These are phyloP conservation scores for Silene uniflora DNA, from an alignment of 148 eudicot species.

Conservation along the genomic window DNA sequence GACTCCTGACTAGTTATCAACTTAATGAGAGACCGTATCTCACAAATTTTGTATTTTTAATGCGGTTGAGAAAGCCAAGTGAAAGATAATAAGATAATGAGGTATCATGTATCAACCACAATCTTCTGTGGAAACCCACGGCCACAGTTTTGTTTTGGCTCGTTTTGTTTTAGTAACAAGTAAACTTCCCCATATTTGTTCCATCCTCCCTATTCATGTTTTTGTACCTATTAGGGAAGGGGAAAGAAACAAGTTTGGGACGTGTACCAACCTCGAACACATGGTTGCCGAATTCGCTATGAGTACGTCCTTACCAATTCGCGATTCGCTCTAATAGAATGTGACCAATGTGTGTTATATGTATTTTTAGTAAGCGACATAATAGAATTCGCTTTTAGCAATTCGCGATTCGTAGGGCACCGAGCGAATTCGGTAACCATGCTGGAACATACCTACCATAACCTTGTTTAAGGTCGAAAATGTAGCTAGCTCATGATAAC, in stretches of 20 bases:
- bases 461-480: no score
- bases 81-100: conserved; percentile 54
- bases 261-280: conserved; percentile 27
- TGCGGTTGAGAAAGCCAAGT: conserved; percentile 40
- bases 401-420: no score
- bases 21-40: no score
- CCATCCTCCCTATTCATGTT: background rate
- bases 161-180: conserved; percentile 13
- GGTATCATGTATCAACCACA: conserved; percentile 43
- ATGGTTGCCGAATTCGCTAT: no score
- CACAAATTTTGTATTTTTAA: background rate
- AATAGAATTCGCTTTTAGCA: no score
- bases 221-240: background rate
- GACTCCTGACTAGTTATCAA: no score
- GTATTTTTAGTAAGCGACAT: no score
- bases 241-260: conserved; percentile 1
- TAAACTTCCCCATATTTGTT: conserved; percentile 15
- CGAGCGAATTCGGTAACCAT: no score
- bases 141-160: conserved; percentile 25
- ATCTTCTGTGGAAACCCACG: conserved; percentile 21
- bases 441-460: conserved; percentile 12
- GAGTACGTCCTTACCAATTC: no score
- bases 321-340: no score
- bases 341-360: no score
- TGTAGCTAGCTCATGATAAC: no score